Base-by-base conservation (phyloP, 1,139 yeast genomes). In the Diutina catenulata region DNA sequence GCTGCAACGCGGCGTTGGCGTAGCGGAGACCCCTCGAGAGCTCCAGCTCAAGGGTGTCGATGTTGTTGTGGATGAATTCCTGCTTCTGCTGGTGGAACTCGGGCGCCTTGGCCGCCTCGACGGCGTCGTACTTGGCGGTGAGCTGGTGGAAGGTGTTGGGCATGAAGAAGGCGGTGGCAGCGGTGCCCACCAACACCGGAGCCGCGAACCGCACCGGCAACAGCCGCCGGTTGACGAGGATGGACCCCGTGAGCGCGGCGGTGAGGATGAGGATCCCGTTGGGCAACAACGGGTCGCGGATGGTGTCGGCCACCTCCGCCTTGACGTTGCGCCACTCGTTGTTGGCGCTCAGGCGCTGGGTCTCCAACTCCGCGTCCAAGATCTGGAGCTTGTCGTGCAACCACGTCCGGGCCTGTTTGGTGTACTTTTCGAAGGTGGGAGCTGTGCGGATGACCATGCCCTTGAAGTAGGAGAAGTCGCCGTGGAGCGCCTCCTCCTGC, bases 391-490 rank as follows among this genome's bases (percentile, higher is more conserved):
- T 63, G n/a, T 63, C 60, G 36, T 62, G 59, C 5, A 64, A 42
- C 39, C 46, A 59, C 31, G 56, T 47, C 46, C 80, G 59, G 16
- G 62, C 49, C 28, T 54, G 43, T 43, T 64, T 63, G 42, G 67
- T 47, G 42, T 61, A 62, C 16, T 54, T 47, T 46, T 73, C 75
- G 41, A 73, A 57, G 39, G 52, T 53, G 24, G 76, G 73, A 3
- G 70, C 55, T 6, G 74, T 53, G 43, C 76, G 57, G 38, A 74
- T 60, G 5, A 64, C 64, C 71, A 72, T 72, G n/a, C 79, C 79
- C 20, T 70, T 56, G 37, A 72, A 53, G 38, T 67, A 62, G 6
- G 65, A 51, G 28, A 63, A 61, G 36, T 63, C 56, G 7, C 69
- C 65, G 43, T 68, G 69, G 4, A 57, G 41, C 1, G 65, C 50